Percentiles rank a stretch among this genome's conserved stretches.
phyloP scores from a whole-genome alignment of 2,329 filamentous ascomycete species.

The Metarhizium guizhouense region DNA sequence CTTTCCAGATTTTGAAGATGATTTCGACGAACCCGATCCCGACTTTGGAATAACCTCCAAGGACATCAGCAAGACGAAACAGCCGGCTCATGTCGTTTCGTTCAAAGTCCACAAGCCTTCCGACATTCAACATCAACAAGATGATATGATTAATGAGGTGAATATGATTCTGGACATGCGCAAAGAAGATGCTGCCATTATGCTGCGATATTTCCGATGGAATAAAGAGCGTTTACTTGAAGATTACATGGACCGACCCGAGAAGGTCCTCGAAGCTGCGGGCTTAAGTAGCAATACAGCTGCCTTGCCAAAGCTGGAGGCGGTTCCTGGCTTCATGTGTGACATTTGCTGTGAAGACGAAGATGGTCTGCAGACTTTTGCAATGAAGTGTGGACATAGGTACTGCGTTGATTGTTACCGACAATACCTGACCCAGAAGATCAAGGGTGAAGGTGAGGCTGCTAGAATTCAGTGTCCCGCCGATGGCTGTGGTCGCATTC shows the following conservation, averaged over 20 bases:
- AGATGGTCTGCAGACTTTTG: constrained; percentile 69
- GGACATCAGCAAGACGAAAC: constrained; percentile 62
- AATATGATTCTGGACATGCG: constrained; percentile 84
- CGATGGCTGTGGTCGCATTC: constrained; percentile 77
- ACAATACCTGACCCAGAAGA: constrained; percentile 88
- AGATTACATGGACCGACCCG: constrained; percentile 85
- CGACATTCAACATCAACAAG: constrained; percentile 80
- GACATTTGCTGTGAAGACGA: constrained; percentile 95
- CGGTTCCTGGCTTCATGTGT: constrained; percentile 71
- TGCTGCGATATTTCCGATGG: constrained; percentile 85
- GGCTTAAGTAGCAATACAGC: constrained; percentile 63
- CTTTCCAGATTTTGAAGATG: constrained; percentile 43
- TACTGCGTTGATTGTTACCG: constrained; percentile 91
- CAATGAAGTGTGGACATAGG: constrained; percentile 89
- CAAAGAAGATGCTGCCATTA: constrained; percentile 81
- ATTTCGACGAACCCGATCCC: constrained; percentile 47
- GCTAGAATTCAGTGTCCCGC: constrained; percentile 90
- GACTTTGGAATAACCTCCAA: constrained; percentile 43
- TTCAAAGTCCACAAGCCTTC: constrained; percentile 72
- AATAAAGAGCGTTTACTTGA: constrained; percentile 94
- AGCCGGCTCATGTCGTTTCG: constrained; percentile 72
- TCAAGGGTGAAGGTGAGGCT: constrained; percentile 89
- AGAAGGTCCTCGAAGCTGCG: constrained; percentile 72
- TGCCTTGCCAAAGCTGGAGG: constrained; percentile 57
- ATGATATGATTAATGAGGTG: constrained; percentile 79